phyloP scores from a whole-genome alignment of 371 early-diverging fungal genomes.

The Batkoa obscura region DNA sequence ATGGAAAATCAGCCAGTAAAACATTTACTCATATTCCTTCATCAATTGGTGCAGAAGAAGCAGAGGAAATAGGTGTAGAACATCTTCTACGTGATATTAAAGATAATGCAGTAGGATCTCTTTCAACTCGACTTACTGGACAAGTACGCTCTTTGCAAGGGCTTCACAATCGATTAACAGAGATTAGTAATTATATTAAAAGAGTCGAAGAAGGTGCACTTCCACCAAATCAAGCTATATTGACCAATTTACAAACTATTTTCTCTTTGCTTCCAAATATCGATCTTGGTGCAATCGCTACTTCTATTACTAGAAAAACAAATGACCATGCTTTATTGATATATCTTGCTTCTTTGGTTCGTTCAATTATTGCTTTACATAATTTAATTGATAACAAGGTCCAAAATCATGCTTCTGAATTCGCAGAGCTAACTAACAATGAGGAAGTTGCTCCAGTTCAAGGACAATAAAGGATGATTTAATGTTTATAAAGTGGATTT shows the following conservation, averaged over 20 bases:
- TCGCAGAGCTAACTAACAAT: conserved; percentile 7
- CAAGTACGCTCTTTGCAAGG: conserved; percentile 82
- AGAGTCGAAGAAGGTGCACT: conserved; percentile 70
- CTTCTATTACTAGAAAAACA: conserved; percentile 75
- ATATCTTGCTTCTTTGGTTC: conserved; percentile 72
- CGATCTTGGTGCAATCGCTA: conserved; percentile 43
- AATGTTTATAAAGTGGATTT: too few relatives aligned
- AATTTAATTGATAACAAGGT: conserved; percentile 87
- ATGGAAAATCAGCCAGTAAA: conserved; percentile 83
- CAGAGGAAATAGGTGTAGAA: conserved; percentile 99
- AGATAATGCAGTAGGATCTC: conserved; percentile 84
- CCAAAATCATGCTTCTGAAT: conserved; percentile 31
- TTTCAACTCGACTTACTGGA: conserved; percentile 69
- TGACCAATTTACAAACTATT: conserved; percentile 91
- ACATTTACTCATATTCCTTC: conserved; percentile 92
- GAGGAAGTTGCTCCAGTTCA: too few relatives aligned
- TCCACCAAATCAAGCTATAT: conserved; percentile 87
- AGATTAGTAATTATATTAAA: conserved; percentile 66
- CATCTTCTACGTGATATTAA: conserved; percentile 97
- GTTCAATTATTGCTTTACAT: conserved; percentile 88
- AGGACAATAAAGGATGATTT: too few relatives aligned
- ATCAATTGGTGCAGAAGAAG: conserved; percentile 96
- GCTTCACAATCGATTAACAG: conserved; percentile 58
- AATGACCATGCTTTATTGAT: conserved; percentile 88
- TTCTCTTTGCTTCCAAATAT: conserved; percentile 88